Base-by-base conservation (phyloP, 495 filamentous ascomycete species). In the Darksidea phi region DNA sequence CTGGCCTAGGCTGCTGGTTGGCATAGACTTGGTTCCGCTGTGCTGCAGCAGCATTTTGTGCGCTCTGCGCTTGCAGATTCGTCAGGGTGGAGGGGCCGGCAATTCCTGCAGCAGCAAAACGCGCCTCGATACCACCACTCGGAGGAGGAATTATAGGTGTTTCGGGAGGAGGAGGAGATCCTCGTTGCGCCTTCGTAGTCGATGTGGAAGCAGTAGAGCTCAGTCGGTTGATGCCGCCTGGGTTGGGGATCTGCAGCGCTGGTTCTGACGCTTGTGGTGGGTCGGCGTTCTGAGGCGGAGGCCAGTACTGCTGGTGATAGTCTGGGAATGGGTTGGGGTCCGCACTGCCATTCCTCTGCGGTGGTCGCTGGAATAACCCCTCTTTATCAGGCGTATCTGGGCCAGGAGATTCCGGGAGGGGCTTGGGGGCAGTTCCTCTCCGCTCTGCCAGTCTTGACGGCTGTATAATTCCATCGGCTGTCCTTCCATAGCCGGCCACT, bases 101-200 rank as follows among this genome's bases (percentile, higher is more conserved):
- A 61, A 96, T 93, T 11, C 90, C 91, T 26, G 89, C 85, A 6
- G 90, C 92, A 2, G 90, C 90, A 79, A 91, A 95, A 38, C 90
- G 82, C 24, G 91, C 89, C 70, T 95, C 89, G 70, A 97, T 95
- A 41, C 88, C 88, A 23, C 87, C 87, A 20, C 84, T 84, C 1
- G 87, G 83, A 26, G 85, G 78, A 54, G 88, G 87, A 10, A 88
- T 82, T 43, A 91, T 81, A n/a, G 94, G 94, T 0, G 94, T 97
- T 71, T 97, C 95, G 2, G 94, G 94, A 3, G 94, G 94, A 6
- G 95, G 92, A 1, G 94, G 94, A 20, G 93, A 97, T 18, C 94
- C 94, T 63, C 94, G 83, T 70, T 90, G 87, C 28, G 93, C 94
- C 57, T 89, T 82, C 10, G 95, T 97, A 7, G 94, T 98, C 1